A percentile compares a stretch with the other conserved stretches of the same genome.
Conservation (phyloP, 2,329 filamentous ascomycete genomes). For the Nemania sp. region DNA sequence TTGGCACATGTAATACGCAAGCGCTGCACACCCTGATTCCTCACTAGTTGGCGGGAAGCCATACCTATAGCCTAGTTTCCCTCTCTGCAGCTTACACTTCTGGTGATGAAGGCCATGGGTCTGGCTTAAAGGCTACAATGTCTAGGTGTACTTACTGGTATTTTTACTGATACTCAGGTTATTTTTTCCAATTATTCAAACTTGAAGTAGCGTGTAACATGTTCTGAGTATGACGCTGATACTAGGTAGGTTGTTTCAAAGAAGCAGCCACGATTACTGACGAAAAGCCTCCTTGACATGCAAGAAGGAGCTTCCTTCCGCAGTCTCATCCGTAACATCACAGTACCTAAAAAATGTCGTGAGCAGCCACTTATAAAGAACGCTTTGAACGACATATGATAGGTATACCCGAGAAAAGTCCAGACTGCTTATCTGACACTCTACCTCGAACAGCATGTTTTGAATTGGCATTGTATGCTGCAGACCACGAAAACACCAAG, state of each 20-base stretch:
- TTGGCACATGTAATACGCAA: no score
- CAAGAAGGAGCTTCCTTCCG: constrained; percentile 1
- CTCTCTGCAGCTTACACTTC: constrained; percentile 1
- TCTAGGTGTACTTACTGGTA: constrained; percentile 3
- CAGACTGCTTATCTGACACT: not conserved
- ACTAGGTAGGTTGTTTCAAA: not conserved
- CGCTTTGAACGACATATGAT: not conserved
- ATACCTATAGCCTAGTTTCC: no score
- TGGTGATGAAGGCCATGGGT: constrained; percentile 1
- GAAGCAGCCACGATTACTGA: not conserved
- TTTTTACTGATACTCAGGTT: not conserved
- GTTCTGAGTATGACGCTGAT: no score
- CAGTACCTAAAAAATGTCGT: constrained; percentile 2
- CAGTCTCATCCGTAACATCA: not conserved
- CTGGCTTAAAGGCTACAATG: constrained; percentile 1
- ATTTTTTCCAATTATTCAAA: not conserved
- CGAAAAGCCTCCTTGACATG: not conserved
- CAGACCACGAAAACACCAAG: not conserved
- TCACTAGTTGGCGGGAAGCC: no score
- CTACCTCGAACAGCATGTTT: not conserved
- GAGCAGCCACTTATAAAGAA: not conserved
- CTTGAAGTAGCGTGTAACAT: not conserved
- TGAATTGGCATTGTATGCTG: not conserved
- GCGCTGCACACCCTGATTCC: no score
- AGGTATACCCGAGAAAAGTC: not conserved